phyloP scores from a whole-genome alignment of 1,139 yeast genomes.

The Blastobotrys proliferans region DNA sequence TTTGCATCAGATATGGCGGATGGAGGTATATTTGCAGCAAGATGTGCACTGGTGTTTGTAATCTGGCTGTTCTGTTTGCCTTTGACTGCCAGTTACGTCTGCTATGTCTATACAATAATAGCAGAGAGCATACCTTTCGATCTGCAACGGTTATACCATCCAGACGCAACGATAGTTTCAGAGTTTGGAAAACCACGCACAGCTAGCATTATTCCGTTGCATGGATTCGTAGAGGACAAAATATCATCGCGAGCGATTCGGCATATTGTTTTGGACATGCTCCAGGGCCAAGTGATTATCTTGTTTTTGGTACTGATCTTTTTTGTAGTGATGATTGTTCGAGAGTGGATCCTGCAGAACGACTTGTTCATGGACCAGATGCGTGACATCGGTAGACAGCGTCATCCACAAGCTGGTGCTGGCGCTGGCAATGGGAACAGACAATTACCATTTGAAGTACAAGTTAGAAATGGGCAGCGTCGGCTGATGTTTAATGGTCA shows the following conservation, averaged over 20 bases:
- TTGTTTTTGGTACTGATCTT: slow-evolving; percentile 25
- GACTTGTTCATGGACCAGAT: slow-evolving; percentile 22
- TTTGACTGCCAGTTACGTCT: slow-evolving; percentile 17
- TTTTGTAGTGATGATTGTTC: slow-evolving; percentile 32
- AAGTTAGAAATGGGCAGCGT: slow-evolving; percentile 3
- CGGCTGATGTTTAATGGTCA: slow-evolving; percentile 1
- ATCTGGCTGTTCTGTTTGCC: slow-evolving; percentile 27
- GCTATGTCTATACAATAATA: slow-evolving; percentile 19
- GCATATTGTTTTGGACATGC: slow-evolving; percentile 20
- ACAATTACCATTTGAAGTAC: too few relatives aligned
- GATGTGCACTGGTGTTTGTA: slow-evolving; percentile 18
- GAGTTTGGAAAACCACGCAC: too few relatives aligned
- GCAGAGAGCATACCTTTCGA: slow-evolving; percentile 26
- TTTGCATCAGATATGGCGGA: slow-evolving; percentile 24
- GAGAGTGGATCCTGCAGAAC: slow-evolving; percentile 38
- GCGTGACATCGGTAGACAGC: slow-evolving; percentile 11
- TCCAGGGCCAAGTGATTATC: slow-evolving; percentile 34
- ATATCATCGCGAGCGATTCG: slow-evolving; percentile 3
- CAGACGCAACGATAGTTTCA: too few relatives aligned
- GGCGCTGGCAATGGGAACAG: too few relatives aligned
- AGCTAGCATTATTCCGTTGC: slow-evolving; percentile 8
- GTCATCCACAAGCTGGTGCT: not conserved
- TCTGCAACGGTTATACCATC: slow-evolving; percentile 6
- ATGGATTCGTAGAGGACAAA: slow-evolving; percentile 3
- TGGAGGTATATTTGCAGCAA: slow-evolving; percentile 14